Conservation (phyloP, 176 grass and related monocot species). For the Rhynchospora tenuis region DNA sequence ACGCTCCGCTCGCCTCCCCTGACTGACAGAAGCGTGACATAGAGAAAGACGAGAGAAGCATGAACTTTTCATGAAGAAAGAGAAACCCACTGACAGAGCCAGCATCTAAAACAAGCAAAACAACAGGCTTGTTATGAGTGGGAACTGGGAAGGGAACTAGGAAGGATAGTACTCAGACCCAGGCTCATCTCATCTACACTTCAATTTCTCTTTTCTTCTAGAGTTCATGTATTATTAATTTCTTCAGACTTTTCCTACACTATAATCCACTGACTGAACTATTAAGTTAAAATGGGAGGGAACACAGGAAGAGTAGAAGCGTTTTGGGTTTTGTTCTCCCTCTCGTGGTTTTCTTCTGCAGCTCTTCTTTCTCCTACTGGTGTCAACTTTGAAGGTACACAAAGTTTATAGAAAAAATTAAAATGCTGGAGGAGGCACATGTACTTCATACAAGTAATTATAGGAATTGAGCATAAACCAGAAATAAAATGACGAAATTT, state of each 20-base stretch:
- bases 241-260: not conserved
- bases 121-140: not conserved
- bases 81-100: not conserved
- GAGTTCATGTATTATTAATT: not conserved
- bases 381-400: slow-evolving; percentile 39
- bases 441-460: not conserved
- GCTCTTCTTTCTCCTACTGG: slow-evolving; percentile 37
- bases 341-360: slow-evolving; percentile 7
- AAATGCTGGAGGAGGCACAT: not conserved
- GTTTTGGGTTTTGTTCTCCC: slow-evolving; percentile 3
- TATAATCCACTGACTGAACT: not conserved
- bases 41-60: not conserved
- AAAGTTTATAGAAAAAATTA: not conserved
- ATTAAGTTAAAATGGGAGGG: not conserved
- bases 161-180: too few relatives aligned
- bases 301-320: not conserved
- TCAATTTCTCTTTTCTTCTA: not conserved
- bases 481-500: not conserved
- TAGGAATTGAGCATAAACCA: not conserved
- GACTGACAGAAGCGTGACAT: slow-evolving; percentile 11
- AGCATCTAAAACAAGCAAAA: not conserved
- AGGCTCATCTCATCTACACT: not conserved
- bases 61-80: slow-evolving; percentile 1
- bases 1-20: not conserved
- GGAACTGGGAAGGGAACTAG: not conserved